These are phyloP conservation scores for Dionaea muscipula DNA, from an alignment of 179 eudicot species.

Conservation along the genomic window DNA sequence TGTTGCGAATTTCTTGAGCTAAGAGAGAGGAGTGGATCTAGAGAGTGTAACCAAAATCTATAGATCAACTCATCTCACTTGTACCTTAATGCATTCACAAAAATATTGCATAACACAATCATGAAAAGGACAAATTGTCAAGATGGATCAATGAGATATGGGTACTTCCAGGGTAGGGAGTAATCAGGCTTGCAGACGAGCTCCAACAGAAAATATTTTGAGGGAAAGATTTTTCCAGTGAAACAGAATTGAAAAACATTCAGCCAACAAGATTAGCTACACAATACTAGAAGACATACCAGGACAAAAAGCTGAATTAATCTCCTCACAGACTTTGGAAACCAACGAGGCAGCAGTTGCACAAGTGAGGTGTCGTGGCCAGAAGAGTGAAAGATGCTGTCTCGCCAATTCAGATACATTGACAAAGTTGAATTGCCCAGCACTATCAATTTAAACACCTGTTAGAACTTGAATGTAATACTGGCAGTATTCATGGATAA, in stretches of 20 bases:
- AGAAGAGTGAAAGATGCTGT: slow-evolving; percentile 66
- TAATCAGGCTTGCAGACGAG: too few relatives aligned
- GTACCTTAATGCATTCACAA: too few relatives aligned
- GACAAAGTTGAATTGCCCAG: slow-evolving; percentile 51
- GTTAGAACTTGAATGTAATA: not conserved
- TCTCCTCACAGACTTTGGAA: slow-evolving; percentile 70
- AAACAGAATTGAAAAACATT: not conserved
- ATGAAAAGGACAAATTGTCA: too few relatives aligned
- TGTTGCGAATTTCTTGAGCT: too few relatives aligned
- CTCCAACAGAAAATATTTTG: not conserved
- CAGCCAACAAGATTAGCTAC: not conserved
- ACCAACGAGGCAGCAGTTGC: slow-evolving; percentile 96
- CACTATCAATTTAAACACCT: slow-evolving; percentile 15
- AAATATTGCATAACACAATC: too few relatives aligned
- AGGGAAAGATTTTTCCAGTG: not conserved
- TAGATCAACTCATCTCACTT: too few relatives aligned
- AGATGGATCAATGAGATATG: too few relatives aligned
- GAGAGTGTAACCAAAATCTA: too few relatives aligned
- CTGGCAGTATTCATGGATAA: not conserved
- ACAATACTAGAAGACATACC: slow-evolving; percentile 23
- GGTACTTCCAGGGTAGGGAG: too few relatives aligned
- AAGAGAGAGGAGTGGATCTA: too few relatives aligned
- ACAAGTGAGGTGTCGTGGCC: slow-evolving; percentile 78
- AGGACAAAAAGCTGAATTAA: slow-evolving; percentile 85
- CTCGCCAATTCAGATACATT: slow-evolving; percentile 82